Percentiles rank a stretch among this genome's conserved stretches.
Evolutionary conservation across 23 red algal species (phyloP).

Genomic region (Pyropia haitanensis): DNA sequence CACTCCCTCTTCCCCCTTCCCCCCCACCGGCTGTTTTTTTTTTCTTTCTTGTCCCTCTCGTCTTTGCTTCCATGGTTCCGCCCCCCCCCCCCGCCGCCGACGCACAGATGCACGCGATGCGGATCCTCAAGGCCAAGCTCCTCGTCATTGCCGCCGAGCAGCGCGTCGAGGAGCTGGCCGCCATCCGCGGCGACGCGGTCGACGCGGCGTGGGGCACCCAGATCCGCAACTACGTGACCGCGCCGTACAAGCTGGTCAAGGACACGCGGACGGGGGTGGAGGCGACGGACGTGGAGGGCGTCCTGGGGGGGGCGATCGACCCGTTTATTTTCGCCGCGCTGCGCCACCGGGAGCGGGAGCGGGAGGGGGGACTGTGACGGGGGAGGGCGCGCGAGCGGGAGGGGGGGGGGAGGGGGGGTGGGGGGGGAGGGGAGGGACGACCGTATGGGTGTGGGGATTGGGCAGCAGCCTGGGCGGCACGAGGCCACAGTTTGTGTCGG

Average conservation of each 20-base stretch:
- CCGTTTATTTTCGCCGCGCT: conserved; percentile 45
- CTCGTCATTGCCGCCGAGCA: conserved; percentile 74
- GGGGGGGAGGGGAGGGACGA: neutral
- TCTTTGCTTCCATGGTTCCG: too few species aligned
- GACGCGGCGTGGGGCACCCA: conserved; percentile 90
- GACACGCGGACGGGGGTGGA: conserved; percentile 75
- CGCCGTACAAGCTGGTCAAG: conserved; percentile 98
- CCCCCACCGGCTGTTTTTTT: too few species aligned
- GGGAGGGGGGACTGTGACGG: conserved; percentile 6
- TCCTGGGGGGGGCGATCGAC: conserved; percentile 70
- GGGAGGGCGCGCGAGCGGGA: neutral
- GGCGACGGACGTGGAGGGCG: conserved; percentile 27
- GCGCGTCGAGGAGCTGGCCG: conserved; percentile 55
- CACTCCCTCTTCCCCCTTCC: too few species aligned
- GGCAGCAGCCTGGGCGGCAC: too few species aligned
- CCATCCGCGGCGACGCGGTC: conserved; percentile 85
- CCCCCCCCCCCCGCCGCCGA: too few species aligned
- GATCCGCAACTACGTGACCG: conserved; percentile 92
- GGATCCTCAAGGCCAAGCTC: conserved; percentile 76
- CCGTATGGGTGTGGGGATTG: too few species aligned
- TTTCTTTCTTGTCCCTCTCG: too few species aligned
- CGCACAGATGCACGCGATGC: conserved; percentile 29
- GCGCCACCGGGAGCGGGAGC: conserved; percentile 9
- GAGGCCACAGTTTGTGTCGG: too few species aligned
- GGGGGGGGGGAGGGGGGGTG: neutral